A percentile compares a stretch with the other conserved stretches of the same genome.
Conservation (phyloP, 768 basidiomycete species). For the Lenzites betulinus region DNA sequence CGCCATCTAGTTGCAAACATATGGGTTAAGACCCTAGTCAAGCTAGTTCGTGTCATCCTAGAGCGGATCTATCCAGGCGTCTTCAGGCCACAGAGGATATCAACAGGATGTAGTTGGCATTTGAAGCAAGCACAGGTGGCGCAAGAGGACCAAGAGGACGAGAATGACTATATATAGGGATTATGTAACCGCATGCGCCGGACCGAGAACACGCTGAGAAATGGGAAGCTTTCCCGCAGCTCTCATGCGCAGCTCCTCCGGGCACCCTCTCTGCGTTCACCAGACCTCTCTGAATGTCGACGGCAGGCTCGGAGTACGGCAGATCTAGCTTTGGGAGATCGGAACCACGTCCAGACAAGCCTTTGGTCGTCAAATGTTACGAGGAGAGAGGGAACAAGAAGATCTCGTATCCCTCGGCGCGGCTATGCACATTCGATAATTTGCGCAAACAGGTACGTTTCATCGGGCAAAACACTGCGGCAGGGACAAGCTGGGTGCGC, state of each 20-base stretch:
- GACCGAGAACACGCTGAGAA: neutral
- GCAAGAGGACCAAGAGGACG: too few relatives aligned
- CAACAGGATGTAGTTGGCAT: too few relatives aligned
- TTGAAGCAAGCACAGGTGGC: too few relatives aligned
- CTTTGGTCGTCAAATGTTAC: conserved; percentile 84
- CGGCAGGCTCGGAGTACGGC: conserved; percentile 30
- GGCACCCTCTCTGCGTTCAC: neutral
- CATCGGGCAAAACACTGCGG: neutral
- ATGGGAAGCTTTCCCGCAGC: conserved; percentile 3
- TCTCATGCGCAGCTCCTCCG: conserved; percentile 21
- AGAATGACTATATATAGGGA: neutral
- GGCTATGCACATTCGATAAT: conserved; percentile 75
- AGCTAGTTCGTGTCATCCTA: too few relatives aligned
- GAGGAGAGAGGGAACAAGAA: conserved; percentile 66
- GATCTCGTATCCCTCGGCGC: conserved; percentile 78
- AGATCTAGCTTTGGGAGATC: conserved; percentile 32
- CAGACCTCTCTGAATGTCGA: conserved; percentile 21
- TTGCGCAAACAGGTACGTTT: conserved; percentile 68
- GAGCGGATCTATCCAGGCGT: too few relatives aligned
- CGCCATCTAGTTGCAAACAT: too few relatives aligned
- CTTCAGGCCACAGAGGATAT: too few relatives aligned
- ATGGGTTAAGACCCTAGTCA: too few relatives aligned
- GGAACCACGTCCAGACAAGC: conserved; percentile 64
- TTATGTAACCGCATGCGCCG: conserved; percentile 6
- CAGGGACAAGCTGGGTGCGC: neutral